A percentile compares a stretch with the other conserved stretches of the same genome.
phyloP scores from a whole-genome alignment of 176 grass and related monocot species.

The barley (Hordeum vulgare) region DNA sequence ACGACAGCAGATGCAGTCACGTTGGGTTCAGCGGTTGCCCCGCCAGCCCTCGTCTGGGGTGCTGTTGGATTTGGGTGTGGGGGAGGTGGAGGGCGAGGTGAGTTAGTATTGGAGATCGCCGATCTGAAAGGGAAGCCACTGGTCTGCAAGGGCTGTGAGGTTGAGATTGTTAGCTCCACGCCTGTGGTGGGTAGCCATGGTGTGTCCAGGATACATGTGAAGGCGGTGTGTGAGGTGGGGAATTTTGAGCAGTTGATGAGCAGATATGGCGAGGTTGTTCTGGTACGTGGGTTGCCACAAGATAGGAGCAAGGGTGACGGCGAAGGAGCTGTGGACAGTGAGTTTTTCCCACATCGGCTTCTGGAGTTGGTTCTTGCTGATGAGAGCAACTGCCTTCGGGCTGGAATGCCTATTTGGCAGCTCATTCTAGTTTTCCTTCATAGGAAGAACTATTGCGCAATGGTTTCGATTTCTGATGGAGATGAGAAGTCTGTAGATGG shows the following conservation, averaged over 20 bases:
- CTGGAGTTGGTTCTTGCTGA: slow-evolving; percentile 44
- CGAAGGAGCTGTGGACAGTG: slow-evolving; percentile 22
- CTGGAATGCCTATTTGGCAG: slow-evolving; percentile 77
- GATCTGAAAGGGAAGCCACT: slow-evolving; percentile 55
- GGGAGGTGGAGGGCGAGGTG: slow-evolving; percentile 13
- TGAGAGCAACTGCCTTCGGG: slow-evolving; percentile 31
- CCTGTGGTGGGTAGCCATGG: neutral
- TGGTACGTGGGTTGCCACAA: slow-evolving; percentile 39
- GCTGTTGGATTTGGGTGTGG: slow-evolving; percentile 20
- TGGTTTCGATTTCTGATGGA: slow-evolving; percentile 44
- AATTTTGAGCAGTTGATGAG: slow-evolving; percentile 22
- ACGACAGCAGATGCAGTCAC: slow-evolving; percentile 30
- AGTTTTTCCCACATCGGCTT: slow-evolving; percentile 59
- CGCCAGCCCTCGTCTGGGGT: slow-evolving; percentile 39
- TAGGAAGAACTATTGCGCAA: slow-evolving; percentile 45
- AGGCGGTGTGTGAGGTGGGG: slow-evolving; percentile 37
- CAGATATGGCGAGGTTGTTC: slow-evolving; percentile 29
- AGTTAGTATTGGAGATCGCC: slow-evolving; percentile 47
- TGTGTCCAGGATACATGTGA: slow-evolving; percentile 50
- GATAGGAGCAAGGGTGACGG: slow-evolving; percentile 21
- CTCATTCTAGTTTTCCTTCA: slow-evolving; percentile 77
- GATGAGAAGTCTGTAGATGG: slow-evolving; percentile 48
- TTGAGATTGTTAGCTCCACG: slow-evolving; percentile 26
- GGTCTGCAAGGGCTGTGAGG: slow-evolving; percentile 49
- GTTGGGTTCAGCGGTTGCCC: slow-evolving; percentile 43